phyloP scores from a whole-genome alignment of 2,329 filamentous ascomycete genomes.

The Colletotrichum caudatum region DNA sequence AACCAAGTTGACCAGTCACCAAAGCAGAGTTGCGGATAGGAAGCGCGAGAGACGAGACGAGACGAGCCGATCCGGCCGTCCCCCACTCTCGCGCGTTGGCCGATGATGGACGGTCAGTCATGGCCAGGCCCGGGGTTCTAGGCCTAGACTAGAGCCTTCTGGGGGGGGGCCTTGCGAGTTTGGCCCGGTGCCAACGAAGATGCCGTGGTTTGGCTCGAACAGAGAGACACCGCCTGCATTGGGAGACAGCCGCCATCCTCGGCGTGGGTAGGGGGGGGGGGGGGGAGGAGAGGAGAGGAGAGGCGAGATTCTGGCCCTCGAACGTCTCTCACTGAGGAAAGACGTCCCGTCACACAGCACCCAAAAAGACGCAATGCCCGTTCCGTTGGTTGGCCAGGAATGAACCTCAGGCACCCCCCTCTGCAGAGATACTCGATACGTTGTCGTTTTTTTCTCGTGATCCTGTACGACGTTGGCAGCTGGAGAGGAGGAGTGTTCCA shows the following conservation, averaged over 20 bases:
- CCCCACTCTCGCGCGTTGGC: slow-evolving; percentile 12
- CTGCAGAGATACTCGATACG: slow-evolving; percentile 38
- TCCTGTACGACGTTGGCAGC: slow-evolving; percentile 23
- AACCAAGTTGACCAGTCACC: slow-evolving; percentile 21
- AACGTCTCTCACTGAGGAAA: slow-evolving; percentile 23
- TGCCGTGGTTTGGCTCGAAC: slow-evolving; percentile 15
- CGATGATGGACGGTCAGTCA: not conserved
- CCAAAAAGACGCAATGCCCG: slow-evolving; percentile 17
- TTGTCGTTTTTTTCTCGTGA: slow-evolving; percentile 29
- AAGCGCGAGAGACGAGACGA: slow-evolving; percentile 33
- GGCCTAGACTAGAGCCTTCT: slow-evolving; percentile 1
- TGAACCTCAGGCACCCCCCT: slow-evolving; percentile 11
- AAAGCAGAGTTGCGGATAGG: slow-evolving; percentile 11
- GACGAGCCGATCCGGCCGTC: slow-evolving; percentile 36
- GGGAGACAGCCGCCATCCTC: slow-evolving; percentile 21
- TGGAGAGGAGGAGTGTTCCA: not conserved
- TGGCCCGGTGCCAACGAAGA: slow-evolving; percentile 17
- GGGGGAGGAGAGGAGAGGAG: slow-evolving; percentile 20
- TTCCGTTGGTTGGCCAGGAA: slow-evolving; percentile 3
- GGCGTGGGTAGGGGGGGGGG: not conserved
- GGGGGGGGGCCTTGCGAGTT: not conserved
- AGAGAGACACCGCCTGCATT: slow-evolving; percentile 3
- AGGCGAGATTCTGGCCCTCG: not conserved
- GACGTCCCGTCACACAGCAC: slow-evolving; percentile 24
- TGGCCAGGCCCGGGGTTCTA: slow-evolving; percentile 1